Conservation (phyloP, 2,329 filamentous ascomycete species). For the Aspergillus hortae region DNA sequence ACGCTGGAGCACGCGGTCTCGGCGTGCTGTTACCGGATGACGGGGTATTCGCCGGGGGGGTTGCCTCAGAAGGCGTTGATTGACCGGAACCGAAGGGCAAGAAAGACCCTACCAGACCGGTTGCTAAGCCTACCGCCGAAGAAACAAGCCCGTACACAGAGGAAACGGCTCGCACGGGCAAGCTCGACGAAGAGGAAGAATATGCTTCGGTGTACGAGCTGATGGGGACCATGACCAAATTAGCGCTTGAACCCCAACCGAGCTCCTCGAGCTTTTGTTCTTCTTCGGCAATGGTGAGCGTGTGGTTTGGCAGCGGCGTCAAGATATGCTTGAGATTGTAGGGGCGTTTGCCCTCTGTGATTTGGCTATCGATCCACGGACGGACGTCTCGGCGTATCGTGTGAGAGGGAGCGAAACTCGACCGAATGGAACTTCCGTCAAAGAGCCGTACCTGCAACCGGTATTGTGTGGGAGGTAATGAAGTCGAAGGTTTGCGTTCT, state of each 20-base stretch:
- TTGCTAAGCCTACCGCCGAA: constrained; percentile 40
- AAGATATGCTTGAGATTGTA: constrained; percentile 84
- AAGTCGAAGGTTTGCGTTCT: constrained; percentile 10
- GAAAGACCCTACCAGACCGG: constrained; percentile 42
- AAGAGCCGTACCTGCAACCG: constrained; percentile 77
- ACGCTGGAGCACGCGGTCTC: constrained; percentile 13
- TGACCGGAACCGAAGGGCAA: constrained; percentile 36
- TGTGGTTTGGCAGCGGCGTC: constrained; percentile 70
- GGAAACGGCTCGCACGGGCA: constrained; percentile 41
- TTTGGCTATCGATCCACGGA: constrained; percentile 68
- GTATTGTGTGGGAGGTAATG: constrained; percentile 38
- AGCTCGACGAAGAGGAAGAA: constrained; percentile 33
- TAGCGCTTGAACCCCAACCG: constrained; percentile 73
- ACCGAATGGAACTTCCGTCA: constrained; percentile 76
- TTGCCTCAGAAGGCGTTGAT: constrained; percentile 10
- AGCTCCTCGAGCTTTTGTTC: constrained; percentile 63
- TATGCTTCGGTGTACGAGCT: constrained; percentile 60
- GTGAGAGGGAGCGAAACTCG: constrained; percentile 62
- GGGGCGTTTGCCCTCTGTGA: constrained; percentile 56
- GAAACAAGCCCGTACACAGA: constrained; percentile 41
- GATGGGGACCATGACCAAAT: constrained; percentile 74
- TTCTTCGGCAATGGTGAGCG: constrained; percentile 73
- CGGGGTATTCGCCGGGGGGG: constrained; percentile 6
- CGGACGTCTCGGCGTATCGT: constrained; percentile 67
- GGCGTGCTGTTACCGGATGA: constrained; percentile 6